Base-by-base conservation (phyloP, 1,139 yeast genomes). In the Diutina catenulata region DNA sequence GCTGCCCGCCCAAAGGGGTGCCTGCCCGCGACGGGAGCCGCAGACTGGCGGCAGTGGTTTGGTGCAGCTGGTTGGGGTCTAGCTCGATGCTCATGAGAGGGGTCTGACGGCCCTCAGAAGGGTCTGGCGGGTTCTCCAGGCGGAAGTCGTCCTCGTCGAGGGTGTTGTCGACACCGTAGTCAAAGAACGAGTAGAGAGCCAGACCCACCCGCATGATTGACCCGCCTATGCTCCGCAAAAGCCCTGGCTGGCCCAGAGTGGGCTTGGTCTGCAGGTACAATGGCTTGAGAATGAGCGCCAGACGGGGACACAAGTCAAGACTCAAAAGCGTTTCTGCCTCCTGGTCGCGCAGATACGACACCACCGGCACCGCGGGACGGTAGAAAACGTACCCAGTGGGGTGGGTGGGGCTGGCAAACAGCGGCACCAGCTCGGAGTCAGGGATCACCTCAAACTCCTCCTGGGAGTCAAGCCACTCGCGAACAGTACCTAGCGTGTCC, bases 131-230 rank as follows among this genome's bases (percentile, higher is more conserved):
- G 16, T 20, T 11, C 8, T 11, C 25, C 15, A 24, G n/a, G n/a
- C n/a, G 25, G 15, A n/a, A 13, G 4, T 16, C 23, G 5, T 29
- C 33, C 5, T 10, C 16, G 2, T 31, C 35, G 9, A 21, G 8
- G 19, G 16, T 25, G 10, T 31, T 25, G 8, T 21, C 7, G 9
- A 31, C 25, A 2, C 35, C 35, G 21, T 31, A 31, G 14, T 31
- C 35, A 21, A 31, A 31, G 4, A 31, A 31, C 2, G 35, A 31
- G 21, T n/a, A 31, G n/a, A 31, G 25, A 3, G 35, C 35, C 35
- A 20, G 35, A 24, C 35, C 35, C 21, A 31, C 4, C 25, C n/a
- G 24, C 15, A n/a, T 18, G 4, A 31, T 8, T 5, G 35, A 31
- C 10, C 35, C 18, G 3, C 35, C 35, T n/a, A 31, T 20, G n/a